Conservation (phyloP, 306 rosid genomes). For the Prunus padus region DNA sequence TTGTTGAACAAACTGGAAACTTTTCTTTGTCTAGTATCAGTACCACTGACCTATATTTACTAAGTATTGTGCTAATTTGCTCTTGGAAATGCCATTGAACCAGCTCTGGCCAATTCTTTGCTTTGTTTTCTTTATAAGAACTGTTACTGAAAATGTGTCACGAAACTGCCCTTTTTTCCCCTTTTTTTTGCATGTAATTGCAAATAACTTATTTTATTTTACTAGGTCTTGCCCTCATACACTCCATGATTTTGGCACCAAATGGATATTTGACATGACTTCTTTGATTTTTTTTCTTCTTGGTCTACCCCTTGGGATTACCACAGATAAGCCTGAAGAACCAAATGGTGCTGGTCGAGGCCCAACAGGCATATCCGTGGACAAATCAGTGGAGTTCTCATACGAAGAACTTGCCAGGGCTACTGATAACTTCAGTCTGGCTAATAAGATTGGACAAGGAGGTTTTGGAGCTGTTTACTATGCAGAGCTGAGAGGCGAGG, state of each 20-base stretch:
- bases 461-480: constrained; percentile 87
- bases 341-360: constrained; percentile 36
- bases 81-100: background rate
- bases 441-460: constrained; percentile 80
- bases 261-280: constrained; percentile 1
- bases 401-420: constrained; percentile 76
- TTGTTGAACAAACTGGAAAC: background rate
- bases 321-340: constrained; percentile 46
- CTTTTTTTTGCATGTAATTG: background rate
- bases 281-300: constrained; percentile 2
- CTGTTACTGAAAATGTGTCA: background rate
- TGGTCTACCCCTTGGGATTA: constrained; percentile 41
- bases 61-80: background rate
- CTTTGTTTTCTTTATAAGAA: background rate
- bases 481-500: constrained; percentile 93
- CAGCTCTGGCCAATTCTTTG: background rate
- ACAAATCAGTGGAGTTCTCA: constrained; percentile 72
- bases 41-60: background rate
- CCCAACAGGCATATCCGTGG: constrained; percentile 51
- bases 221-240: constrained; percentile 9
- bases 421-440: constrained; percentile 71
- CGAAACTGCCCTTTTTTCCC: background rate
- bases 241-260: background rate
- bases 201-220: constrained; percentile 6
- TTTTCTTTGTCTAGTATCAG: background rate